A percentile compares a stretch with the other conserved stretches of the same genome.
These are phyloP conservation scores for Kuraishia floccosa DNA, from an alignment of 805 yeast species.

Conservation along the genomic window DNA sequence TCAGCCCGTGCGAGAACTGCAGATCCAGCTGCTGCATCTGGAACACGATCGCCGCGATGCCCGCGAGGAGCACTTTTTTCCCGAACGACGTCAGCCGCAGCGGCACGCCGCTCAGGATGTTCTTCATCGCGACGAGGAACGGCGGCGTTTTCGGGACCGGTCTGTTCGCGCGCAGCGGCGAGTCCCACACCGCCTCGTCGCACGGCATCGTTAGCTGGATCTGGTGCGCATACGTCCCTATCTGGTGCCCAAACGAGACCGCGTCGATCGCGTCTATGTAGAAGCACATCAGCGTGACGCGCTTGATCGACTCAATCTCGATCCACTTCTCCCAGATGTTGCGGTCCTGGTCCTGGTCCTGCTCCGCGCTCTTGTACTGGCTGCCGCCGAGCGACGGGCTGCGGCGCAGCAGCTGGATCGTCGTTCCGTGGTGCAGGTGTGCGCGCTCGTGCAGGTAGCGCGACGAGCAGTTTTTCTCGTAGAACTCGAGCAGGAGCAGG, in stretches of 20 bases:
- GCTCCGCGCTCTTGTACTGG: conserved; percentile 12
- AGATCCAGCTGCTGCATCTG: conserved; percentile 67
- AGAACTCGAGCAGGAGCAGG: conserved; percentile 61
- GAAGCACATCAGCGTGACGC: conserved; percentile 75
- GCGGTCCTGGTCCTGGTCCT: conserved; percentile 8
- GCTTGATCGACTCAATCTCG: conserved; percentile 65
- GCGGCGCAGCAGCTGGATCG: conserved; percentile 4
- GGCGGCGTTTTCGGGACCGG: conserved; percentile 21
- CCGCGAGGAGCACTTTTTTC: conserved; percentile 54
- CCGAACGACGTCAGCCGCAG: conserved; percentile 46
- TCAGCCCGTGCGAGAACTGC: conserved; percentile 41
- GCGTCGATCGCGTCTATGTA: conserved; percentile 74
- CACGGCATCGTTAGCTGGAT: conserved; percentile 53
- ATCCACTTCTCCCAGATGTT: conserved; percentile 57
- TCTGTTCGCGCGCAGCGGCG: conserved; percentile 5
- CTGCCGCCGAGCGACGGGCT: conserved; percentile 7
- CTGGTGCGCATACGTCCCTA: conserved; percentile 45
- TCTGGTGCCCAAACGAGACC: conserved; percentile 65
- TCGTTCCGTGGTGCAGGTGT: conserved; percentile 76
- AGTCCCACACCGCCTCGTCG: conserved; percentile 47
- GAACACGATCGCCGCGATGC: conserved; percentile 52
- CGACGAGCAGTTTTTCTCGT: conserved; percentile 63
- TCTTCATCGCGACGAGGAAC: conserved; percentile 48
- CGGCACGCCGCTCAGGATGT: conserved; percentile 40
- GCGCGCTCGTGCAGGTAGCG: conserved; percentile 71